Conservation (phyloP, 305 asterid species). For the Lippia alba region DNA sequence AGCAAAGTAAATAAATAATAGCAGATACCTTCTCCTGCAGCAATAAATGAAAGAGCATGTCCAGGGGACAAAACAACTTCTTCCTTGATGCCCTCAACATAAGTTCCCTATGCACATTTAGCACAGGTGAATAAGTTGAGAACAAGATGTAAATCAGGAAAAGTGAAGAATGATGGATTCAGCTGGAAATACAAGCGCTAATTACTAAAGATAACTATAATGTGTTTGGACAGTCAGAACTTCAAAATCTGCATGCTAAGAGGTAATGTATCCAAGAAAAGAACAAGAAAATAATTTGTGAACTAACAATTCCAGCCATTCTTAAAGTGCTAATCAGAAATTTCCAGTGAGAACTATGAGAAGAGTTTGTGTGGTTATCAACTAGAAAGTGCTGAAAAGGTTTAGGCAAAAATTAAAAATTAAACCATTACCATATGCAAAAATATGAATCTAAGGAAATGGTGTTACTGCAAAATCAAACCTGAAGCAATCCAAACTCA, state of each 20-base stretch:
- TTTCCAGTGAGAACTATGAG: background rate
- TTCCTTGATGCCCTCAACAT: constrained; percentile 98
- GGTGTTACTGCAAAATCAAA: constrained; percentile 22
- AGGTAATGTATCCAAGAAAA: constrained; percentile 3
- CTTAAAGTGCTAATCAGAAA: constrained; percentile 11
- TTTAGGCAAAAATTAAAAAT: constrained; percentile 22
- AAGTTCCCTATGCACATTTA: constrained; percentile 76
- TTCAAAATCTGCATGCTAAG: constrained; percentile 9
- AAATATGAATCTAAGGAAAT: constrained; percentile 19
- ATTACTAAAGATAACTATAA: background rate
- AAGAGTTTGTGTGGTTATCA: constrained; percentile 19
- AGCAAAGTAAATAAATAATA: constrained; percentile 13
- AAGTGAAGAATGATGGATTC: constrained; percentile 16
- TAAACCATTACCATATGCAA: constrained; percentile 10
- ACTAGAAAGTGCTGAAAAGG: constrained; percentile 9
- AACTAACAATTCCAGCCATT: background rate
- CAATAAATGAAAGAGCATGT: constrained; percentile 98
- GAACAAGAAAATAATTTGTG: background rate
- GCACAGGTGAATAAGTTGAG: constrained; percentile 27
- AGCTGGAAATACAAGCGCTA: constrained; percentile 2
- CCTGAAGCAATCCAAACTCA: constrained; percentile 4
- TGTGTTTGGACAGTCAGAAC: constrained; percentile 20
- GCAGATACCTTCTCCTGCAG: constrained; percentile 94
- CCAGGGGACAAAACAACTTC: constrained; percentile 99
- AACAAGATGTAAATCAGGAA: constrained; percentile 32